These are phyloP conservation scores for Scheffersomyces cryptocercus DNA, from an alignment of 1,139 yeast species.

Conservation along the genomic window DNA sequence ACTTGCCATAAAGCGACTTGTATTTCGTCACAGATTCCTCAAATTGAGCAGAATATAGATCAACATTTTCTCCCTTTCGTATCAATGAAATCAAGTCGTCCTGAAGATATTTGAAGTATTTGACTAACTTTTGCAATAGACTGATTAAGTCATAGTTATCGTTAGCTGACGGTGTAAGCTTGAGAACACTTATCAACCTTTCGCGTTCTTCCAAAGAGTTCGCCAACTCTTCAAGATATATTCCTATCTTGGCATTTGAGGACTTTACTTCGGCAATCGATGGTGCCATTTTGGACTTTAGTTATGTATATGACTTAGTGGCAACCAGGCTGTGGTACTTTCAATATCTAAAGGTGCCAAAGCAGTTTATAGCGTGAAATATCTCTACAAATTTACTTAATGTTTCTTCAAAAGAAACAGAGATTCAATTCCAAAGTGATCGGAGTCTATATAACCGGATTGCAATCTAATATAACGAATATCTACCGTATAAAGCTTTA, in stretches of 20 bases:
- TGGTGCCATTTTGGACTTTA: constrained; percentile 4
- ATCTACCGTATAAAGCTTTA: too few relatives aligned
- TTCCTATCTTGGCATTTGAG: constrained; percentile 9
- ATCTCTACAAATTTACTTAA: too few relatives aligned
- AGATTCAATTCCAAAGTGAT: too few relatives aligned
- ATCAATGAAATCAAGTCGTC: constrained; percentile 27
- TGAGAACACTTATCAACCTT: constrained; percentile 41
- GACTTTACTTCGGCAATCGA: constrained; percentile 10
- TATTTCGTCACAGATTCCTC: constrained; percentile 17
- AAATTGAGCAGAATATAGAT: constrained; percentile 10
- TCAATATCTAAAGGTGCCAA: too few relatives aligned
- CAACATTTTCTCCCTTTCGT: constrained; percentile 4
- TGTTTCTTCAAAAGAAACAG: too few relatives aligned
- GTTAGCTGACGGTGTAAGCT: constrained; percentile 50
- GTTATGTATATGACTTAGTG: too few relatives aligned
- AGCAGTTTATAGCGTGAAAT: too few relatives aligned
- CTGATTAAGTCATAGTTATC: constrained; percentile 56
- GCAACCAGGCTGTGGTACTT: too few relatives aligned
- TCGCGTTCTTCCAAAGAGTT: constrained; percentile 50
- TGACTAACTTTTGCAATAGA: constrained; percentile 37
- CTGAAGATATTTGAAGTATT: constrained; percentile 30
- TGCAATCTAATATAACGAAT: too few relatives aligned
- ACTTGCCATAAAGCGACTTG: constrained; percentile 13
- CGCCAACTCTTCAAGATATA: constrained; percentile 17
- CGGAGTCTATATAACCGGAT: too few relatives aligned